phyloP scores from a whole-genome alignment of 208 protist genomes.

The Blastocrithidia nonstop region DNA sequence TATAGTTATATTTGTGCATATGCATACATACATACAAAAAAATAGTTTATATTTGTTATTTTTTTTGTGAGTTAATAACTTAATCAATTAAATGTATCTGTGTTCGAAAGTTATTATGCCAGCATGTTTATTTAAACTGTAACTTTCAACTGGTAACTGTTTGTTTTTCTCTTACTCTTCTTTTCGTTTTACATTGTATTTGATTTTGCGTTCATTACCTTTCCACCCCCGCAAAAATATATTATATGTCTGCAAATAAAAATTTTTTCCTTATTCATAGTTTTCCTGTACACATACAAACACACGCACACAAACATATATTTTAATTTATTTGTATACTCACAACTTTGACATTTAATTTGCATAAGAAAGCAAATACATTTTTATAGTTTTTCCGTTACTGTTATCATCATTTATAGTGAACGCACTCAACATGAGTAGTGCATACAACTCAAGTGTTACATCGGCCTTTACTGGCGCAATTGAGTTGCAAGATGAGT shows the following conservation, averaged over 20 bases:
- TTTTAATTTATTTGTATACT: constrained; percentile 1
- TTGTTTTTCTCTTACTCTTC: background rate
- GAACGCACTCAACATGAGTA: background rate
- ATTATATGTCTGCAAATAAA: background rate
- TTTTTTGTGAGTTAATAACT: too few relatives aligned
- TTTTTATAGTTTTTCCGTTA: constrained; percentile 6
- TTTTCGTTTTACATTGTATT: background rate
- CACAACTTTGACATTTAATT: background rate
- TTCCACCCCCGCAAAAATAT: too few relatives aligned
- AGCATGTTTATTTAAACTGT: too few relatives aligned
- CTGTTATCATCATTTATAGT: constrained; percentile 1
- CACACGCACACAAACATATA: background rate
- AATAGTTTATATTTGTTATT: too few relatives aligned
- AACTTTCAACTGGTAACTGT: background rate
- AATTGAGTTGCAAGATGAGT: constrained; percentile 43
- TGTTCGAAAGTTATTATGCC: too few relatives aligned
- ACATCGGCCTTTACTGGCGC: constrained; percentile 57
- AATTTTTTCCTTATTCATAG: background rate
- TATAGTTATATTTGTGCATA: too few relatives aligned
- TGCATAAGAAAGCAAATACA: background rate
- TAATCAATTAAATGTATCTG: too few relatives aligned
- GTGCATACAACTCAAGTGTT: constrained; percentile 8
- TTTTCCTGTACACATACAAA: background rate
- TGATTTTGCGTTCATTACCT: background rate
- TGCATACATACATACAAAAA: too few relatives aligned